Evolutionary conservation across 2,329 filamentous ascomycete species (phyloP), one percentile per base, ranked within the genome.

Genomic region (Botryotinia narcissicola): DNA sequence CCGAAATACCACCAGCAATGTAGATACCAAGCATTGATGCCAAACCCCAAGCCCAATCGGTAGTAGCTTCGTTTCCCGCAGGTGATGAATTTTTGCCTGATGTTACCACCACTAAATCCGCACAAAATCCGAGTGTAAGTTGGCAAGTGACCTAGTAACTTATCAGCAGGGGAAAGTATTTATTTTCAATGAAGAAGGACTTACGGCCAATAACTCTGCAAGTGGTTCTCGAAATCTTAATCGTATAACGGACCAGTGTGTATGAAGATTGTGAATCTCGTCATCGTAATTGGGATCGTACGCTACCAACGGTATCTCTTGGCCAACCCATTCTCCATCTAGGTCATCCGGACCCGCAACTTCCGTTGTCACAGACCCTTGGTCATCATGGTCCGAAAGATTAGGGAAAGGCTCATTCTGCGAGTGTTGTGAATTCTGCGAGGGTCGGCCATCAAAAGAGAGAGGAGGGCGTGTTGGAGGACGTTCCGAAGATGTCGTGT

Each of bases 1-100:
- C 84, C 7, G 84, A 85, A 29, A 85, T 82, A 71, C 84, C 84
- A 82, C 84, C 84, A 32, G 82, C 84, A 51, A 85, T 82, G 74
- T 85, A 85, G 75, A 86, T 85, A 16, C 80, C 84, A 46, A 84
- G 81, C 85, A 88, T 89, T 35, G 84, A 84, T 1, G 85, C 86
- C 22, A 89, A 81, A 2, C 87, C 87, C 87, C 87, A 89, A 8
- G 84, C 83, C 82, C 82, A 84, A 40, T 80, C 78, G 4, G 83
- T 82, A 16, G 84, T 83, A 74, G 83, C 82, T 6, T 84, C 84
- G 46, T 85, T 86, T 2, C 83, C 83, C 1, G 81, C 78, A 29
- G 72, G 66, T 3, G n/a, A 51, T 57, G 46, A 29, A 71, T 79
- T 74, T 35, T 57, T 68, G 29, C 51, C 63, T 20, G 77, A 78